These are phyloP conservation scores for Stagonosporopsis rhizophila DNA, from an alignment of 2,329 filamentous ascomycete species.

Conservation along the genomic window DNA sequence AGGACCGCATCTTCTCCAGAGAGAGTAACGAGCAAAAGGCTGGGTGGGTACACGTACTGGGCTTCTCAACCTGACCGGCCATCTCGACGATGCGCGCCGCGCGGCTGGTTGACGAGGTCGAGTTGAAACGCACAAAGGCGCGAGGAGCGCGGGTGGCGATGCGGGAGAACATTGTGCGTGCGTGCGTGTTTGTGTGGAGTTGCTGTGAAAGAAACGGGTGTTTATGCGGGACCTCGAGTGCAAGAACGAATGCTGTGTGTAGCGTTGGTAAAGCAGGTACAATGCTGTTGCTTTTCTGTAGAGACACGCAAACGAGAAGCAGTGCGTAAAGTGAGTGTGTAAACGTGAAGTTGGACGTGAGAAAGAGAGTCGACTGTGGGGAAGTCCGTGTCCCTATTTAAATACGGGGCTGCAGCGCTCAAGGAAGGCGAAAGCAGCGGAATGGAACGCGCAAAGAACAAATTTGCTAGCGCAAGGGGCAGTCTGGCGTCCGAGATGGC, in stretches of 20 bases:
- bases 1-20: not conserved
- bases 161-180: constrained; percentile 29
- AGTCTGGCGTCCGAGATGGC: constrained; percentile 2
- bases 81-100: constrained; percentile 40
- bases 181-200: not conserved
- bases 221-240: not conserved
- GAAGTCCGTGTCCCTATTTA: constrained; percentile 9
- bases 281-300: too few species aligned
- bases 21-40: too few species aligned
- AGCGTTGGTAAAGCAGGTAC: not conserved
- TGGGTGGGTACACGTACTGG: constrained; percentile 24
- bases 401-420: constrained; percentile 6
- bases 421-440: not conserved
- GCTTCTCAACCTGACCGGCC: constrained; percentile 41
- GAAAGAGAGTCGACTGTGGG: constrained; percentile 3
- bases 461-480: constrained; percentile 18
- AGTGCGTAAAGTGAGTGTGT: not conserved
- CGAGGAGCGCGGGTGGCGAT: constrained; percentile 33
- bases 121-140: constrained; percentile 40
- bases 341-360: not conserved
- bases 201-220: not conserved
- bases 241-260: not conserved
- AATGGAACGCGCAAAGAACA: constrained; percentile 11
- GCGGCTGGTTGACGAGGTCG: constrained; percentile 30
- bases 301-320: not conserved